Percentiles rank a stretch among this genome's conserved stretches.
phyloP scores from a whole-genome alignment of 305 asterid genomes.

The Solanum hybrid region DNA sequence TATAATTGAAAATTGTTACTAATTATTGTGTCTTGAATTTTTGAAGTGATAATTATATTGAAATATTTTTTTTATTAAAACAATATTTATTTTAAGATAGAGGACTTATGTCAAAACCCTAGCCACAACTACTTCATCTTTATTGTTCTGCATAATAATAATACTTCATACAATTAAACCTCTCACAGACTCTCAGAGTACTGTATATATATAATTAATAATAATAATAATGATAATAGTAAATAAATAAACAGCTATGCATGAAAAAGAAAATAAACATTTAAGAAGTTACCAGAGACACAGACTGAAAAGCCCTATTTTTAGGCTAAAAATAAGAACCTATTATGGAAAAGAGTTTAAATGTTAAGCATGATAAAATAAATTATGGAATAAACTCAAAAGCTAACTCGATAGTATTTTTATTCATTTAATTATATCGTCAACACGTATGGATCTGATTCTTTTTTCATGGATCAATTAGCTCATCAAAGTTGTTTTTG shows the following conservation, averaged over 20 bases:
- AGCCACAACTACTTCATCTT: constrained; percentile 5
- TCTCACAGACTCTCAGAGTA: not conserved
- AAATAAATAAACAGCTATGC: not conserved
- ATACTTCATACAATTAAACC: not conserved
- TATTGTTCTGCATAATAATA: constrained; percentile 5
- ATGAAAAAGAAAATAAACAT: not conserved
- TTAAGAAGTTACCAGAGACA: not conserved
- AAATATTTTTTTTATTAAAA: not conserved
- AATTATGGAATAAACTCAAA: not conserved
- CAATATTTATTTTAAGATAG: not conserved
- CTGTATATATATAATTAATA: not conserved
- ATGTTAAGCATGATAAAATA: not conserved
- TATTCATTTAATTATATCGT: not conserved
- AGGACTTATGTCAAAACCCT: constrained; percentile 24
- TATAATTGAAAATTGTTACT: not conserved
- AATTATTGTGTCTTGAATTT: not conserved
- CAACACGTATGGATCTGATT: not conserved
- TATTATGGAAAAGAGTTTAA: not conserved
- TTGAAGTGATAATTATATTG: not conserved
- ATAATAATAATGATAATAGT: not conserved
- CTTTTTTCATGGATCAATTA: not conserved
- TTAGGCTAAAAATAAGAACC: not conserved
- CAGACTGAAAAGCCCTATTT: not conserved
- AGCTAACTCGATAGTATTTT: not conserved
- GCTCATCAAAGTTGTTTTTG: not conserved